Base-by-base conservation (phyloP, 2,329 filamentous ascomycete genomes). In the Colletotrichum sp. region DNA sequence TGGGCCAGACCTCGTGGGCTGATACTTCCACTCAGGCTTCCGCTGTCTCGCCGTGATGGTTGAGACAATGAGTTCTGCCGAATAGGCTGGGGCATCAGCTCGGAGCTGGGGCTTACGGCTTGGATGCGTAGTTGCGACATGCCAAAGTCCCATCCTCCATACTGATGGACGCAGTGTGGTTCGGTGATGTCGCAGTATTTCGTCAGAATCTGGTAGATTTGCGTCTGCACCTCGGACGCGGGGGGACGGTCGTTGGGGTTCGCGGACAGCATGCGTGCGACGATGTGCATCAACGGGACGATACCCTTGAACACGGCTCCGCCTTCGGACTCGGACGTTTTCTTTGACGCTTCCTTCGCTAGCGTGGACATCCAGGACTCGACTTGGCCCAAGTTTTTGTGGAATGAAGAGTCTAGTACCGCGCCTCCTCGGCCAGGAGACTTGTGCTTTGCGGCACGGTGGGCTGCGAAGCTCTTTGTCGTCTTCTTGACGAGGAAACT, bases 401-500 rank as follows among this genome's bases (percentile, higher is more conserved):
- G 94, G 82, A 94, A 96, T 1, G 93, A 94, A 1, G 93, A 89
- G 83, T 95, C 94, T 9, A 90, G 88, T 2, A 93, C 89, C 8
- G 91, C 92, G 15, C 91, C 92, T 34, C 91, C 91, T 28, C 90
- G 86, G 0, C 89, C 89, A 16, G 88, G 83, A 55, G 85, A 89
- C 81, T 92, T 93, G 81, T 93, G 92, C 81, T 92, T 93, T 5
- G 91, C 89, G 2, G 91, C 89, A 8, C 94, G 92, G 81, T 95
- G 92, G 28, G 91, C 88, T 39, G 91, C 87, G 80, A 95, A 95
- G 30, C 92, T 90, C 66, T 90, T 89, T 2, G 91, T 88, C 69
- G 92, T 91, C 78, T 93, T 92, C 82, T 95, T 94, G 76, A 95
- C 84, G 73, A 94, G 86, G 80, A 94, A 92, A 26, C 92, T 92